Evolutionary conservation across 495 filamentous ascomycete species (phyloP).

Genomic region (Trichoderma asperelloides): DNA sequence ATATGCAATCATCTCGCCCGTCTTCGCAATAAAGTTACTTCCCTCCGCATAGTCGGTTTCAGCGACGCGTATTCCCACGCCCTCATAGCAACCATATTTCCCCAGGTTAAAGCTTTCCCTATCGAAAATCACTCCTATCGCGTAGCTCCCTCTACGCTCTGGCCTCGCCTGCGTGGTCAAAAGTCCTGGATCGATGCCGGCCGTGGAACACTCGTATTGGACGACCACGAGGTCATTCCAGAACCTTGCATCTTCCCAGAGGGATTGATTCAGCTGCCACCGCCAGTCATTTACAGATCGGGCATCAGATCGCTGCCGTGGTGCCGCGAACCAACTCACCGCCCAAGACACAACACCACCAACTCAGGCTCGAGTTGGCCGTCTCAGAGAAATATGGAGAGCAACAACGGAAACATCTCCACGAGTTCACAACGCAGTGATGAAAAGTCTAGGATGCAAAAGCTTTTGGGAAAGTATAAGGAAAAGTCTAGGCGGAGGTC

Average conservation of each 20-base stretch:
- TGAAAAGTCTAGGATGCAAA: background rate
- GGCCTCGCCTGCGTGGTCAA: slow-evolving; percentile 9
- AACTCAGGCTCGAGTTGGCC: background rate
- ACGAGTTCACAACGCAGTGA: background rate
- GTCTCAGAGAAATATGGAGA: background rate
- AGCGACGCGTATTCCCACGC: slow-evolving; percentile 14
- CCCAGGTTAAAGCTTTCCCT: background rate
- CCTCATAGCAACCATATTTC: slow-evolving; percentile 15
- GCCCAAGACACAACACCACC: background rate
- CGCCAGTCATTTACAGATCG: background rate
- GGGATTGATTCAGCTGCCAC: background rate
- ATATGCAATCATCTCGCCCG: slow-evolving; percentile 18
- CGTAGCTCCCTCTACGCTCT: slow-evolving; percentile 3
- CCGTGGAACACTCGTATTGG: background rate
- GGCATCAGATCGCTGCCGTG: background rate
- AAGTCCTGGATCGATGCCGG: slow-evolving; percentile 7
- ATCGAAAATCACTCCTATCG: background rate
- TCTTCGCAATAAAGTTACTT: slow-evolving; percentile 16
- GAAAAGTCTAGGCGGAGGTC: background rate
- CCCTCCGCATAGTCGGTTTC: slow-evolving; percentile 19
- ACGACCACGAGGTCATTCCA: background rate
- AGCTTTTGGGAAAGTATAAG: background rate
- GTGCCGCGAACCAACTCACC: background rate
- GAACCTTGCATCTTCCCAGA: background rate
- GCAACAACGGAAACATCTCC: background rate